Percentiles rank a stretch among this genome's conserved stretches.
phyloP scores from a whole-genome alignment of 2,329 filamentous ascomycete species.

The Aspergillus fumigatus region DNA sequence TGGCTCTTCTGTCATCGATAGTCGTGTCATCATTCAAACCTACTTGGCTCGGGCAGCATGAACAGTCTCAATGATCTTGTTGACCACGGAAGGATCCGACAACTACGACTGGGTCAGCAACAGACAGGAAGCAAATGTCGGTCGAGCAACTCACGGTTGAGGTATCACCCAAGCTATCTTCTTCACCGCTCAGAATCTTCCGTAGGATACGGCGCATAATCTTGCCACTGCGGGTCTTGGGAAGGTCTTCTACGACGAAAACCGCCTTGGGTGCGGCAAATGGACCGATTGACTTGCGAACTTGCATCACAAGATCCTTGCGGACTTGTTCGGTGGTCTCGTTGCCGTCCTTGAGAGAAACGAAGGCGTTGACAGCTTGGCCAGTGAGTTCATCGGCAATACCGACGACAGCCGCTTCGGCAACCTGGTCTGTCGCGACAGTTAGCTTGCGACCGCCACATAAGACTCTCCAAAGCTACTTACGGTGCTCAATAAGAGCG shows the following conservation, averaged over 20 bases:
- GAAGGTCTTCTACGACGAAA: conserved; percentile 84
- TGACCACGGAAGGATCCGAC: conserved; percentile 83
- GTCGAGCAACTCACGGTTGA: conserved; percentile 65
- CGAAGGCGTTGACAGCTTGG: conserved; percentile 96
- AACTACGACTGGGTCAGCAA: conserved; percentile 49
- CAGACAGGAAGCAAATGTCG: conserved; percentile 2
- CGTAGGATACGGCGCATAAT: conserved; percentile 97
- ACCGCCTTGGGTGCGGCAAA: conserved; percentile 96
- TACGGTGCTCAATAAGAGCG: conserved; percentile 84
- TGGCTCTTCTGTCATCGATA: conserved; percentile 3
- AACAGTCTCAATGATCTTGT: conserved; percentile 81
- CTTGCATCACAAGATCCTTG: conserved; percentile 91
- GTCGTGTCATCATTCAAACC: conserved; percentile 5
- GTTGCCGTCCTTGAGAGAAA: conserved; percentile 80
- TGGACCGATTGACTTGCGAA: conserved; percentile 94
- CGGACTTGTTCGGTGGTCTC: conserved; percentile 73
- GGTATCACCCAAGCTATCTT: conserved; percentile 91
- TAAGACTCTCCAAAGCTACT: conserved; percentile 15
- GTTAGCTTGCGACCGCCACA: conserved; percentile 13
- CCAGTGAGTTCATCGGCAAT: conserved; percentile 90
- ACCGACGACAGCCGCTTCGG: conserved; percentile 92
- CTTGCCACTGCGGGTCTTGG: conserved; percentile 96
- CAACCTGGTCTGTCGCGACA: conserved; percentile 50
- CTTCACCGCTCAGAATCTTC: conserved; percentile 95
- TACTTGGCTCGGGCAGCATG: conserved; percentile 49